phyloP scores from a whole-genome alignment of 2,329 filamentous ascomycete genomes.

The Sporothrix brunneoviolacea region DNA sequence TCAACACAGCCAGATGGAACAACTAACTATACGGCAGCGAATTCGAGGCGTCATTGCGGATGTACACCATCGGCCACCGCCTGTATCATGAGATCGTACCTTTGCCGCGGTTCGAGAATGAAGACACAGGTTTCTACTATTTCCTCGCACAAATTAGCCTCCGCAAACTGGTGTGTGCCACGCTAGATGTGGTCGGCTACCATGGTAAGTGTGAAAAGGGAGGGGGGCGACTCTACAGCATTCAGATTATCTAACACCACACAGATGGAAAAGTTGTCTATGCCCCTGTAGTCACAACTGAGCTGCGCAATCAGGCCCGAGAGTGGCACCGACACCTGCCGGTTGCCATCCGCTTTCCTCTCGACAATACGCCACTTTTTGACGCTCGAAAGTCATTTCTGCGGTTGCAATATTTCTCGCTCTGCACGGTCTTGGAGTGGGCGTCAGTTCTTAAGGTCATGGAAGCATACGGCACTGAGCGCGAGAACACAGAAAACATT shows the following conservation, averaged over 20 bases:
- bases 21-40: conserved; percentile 6
- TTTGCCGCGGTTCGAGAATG: conserved; percentile 15
- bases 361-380: conserved; percentile 15
- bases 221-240: too few relatives aligned
- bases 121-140: conserved; percentile 18
- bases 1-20: not conserved
- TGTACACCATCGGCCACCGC: conserved; percentile 15
- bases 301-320: conserved; percentile 14
- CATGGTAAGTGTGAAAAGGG: conserved; percentile 8
- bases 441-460: conserved; percentile 16
- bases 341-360: conserved; percentile 15
- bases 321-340: conserved; percentile 17
- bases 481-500: conserved; percentile 11
- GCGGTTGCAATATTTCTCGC: conserved; percentile 15
- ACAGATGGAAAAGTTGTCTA: conserved; percentile 14
- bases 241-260: not conserved
- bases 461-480: conserved; percentile 12
- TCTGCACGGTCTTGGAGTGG: conserved; percentile 14
- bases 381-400: conserved; percentile 16
- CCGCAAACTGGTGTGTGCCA: conserved; percentile 13
- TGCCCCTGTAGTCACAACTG: conserved; percentile 12
- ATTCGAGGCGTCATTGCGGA: conserved; percentile 11
- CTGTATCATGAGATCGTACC: conserved; percentile 16
- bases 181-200: conserved; percentile 16
- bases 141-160: conserved; percentile 17